These are phyloP conservation scores for Entomortierella parvispora DNA, from an alignment of 192 early-diverging fungal genomes.

Conservation along the genomic window DNA sequence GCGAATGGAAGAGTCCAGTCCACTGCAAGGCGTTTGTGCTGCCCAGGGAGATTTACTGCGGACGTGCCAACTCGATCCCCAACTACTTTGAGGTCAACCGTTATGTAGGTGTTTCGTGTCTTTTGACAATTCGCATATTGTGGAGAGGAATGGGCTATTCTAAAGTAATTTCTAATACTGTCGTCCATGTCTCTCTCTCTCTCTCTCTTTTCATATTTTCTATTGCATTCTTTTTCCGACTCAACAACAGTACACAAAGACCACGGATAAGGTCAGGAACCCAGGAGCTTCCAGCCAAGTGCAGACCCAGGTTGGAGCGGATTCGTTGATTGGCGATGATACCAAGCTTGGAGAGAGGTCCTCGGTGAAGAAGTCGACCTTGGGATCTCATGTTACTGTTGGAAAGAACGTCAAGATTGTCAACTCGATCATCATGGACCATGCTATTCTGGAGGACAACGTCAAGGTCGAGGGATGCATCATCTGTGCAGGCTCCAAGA, in stretches of 20 bases:
- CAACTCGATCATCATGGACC: conserved; percentile 97
- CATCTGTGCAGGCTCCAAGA: conserved; percentile 83
- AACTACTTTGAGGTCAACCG: conserved; percentile 92
- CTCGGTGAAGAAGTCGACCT: conserved; percentile 92
- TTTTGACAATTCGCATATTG: neutral
- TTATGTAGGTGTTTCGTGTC: conserved; percentile 59
- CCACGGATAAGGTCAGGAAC: conserved; percentile 70
- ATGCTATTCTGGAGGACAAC: conserved; percentile 91
- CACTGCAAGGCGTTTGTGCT: conserved; percentile 65
- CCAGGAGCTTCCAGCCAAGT: conserved; percentile 66
- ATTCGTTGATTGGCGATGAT: conserved; percentile 91
- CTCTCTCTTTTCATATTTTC: conserved; percentile 23
- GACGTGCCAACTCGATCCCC: conserved; percentile 84
- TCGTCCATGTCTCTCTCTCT: neutral
- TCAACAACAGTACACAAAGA: conserved; percentile 54
- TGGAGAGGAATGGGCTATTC: neutral
- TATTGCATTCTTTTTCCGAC: too few species aligned
- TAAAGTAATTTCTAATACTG: too few species aligned
- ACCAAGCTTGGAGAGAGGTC: conserved; percentile 92
- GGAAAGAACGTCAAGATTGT: conserved; percentile 96
- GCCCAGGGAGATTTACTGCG: conserved; percentile 76
- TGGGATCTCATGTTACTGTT: conserved; percentile 95
- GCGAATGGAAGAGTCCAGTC: conserved; percentile 58
- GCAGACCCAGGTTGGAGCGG: conserved; percentile 78
- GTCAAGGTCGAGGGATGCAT: conserved; percentile 90